These are phyloP conservation scores for Colletotrichum sp. DNA, from an alignment of 2,329 filamentous ascomycete species.

Conservation along the genomic window DNA sequence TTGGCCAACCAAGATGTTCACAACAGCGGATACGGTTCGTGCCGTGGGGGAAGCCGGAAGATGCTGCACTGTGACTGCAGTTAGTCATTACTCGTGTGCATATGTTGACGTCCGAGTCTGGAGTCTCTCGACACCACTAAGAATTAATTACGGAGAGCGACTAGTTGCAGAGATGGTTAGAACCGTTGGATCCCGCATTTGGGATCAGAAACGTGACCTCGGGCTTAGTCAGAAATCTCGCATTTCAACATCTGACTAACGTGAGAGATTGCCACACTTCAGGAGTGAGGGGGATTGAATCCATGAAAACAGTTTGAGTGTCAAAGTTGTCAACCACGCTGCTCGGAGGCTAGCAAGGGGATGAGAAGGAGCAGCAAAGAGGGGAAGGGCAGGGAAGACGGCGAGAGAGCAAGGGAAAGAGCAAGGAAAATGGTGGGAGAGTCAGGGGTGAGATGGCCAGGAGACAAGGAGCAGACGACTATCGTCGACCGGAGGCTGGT, in stretches of 20 bases:
- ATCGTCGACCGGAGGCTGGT: not conserved
- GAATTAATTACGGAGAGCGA: not conserved
- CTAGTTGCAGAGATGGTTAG: not conserved
- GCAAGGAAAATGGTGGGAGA: not conserved
- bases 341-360: not conserved
- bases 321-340: not conserved
- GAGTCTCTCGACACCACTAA: not conserved
- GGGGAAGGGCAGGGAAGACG: not conserved
- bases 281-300: not conserved
- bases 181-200: not conserved
- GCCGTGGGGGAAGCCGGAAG: not conserved
- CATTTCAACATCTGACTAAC: not conserved
- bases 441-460: not conserved
- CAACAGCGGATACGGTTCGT: not conserved
- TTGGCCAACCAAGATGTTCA: not conserved
- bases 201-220: not conserved
- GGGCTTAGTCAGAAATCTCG: not conserved
- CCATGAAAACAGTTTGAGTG: not conserved
- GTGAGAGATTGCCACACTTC: not conserved
- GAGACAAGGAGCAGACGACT: not conserved
- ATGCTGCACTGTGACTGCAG: not conserved
- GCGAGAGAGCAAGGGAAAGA: not conserved
- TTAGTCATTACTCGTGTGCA: not conserved
- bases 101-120: not conserved
- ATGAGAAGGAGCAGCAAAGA: not conserved